Base-by-base conservation (phyloP, 306 rosid genomes). In the Rosa multiflora region DNA sequence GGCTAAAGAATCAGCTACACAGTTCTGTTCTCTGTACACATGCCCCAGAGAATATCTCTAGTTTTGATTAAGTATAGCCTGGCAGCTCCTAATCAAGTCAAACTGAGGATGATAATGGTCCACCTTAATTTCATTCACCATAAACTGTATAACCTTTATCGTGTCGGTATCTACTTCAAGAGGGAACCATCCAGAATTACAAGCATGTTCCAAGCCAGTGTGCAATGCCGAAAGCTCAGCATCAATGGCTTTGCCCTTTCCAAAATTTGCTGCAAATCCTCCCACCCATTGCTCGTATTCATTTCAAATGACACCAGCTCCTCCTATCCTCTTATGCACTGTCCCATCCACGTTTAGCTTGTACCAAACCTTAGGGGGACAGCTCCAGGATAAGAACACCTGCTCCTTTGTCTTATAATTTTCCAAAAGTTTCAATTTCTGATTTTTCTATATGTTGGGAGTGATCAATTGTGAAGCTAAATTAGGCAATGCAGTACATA, bases 361-460 rank as follows among this genome's bases (percentile, higher is more conserved):
- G 64, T 58, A 58, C 64, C 64, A 58, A 13, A 32, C 64, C 26
- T 58, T 8, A 8, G 13, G 32, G 12, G 64, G 64, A 58, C 64
- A 58, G 64, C 64, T 58, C 64, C 64, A 58, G 5, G 64, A 58
- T 21, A 58, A 58, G 29, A 58, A 58, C 64, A 58, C 64, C 35
- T 58, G 64, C 10, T 58, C 5, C 13, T 8, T 21, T 2, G 12
- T 20, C 10, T 58, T 8, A 3, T 9, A 21, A 8, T 58, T 14
- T 21, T 58, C 64, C 1, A 20, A 0, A 5, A 0, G 12, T 9
- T 58, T 58, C 32, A 20, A 4, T 8, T 21, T 8, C 26, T 21
- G 8, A 6, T 58, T 10, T 58, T 58, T n/a, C 64, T 58, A n/a
- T 20, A 32, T 58, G 64, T 58, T 23, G 26, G 26, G 26, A 23